phyloP scores from a whole-genome alignment of 2,329 filamentous ascomycete genomes.

The Phialophora expanda region DNA sequence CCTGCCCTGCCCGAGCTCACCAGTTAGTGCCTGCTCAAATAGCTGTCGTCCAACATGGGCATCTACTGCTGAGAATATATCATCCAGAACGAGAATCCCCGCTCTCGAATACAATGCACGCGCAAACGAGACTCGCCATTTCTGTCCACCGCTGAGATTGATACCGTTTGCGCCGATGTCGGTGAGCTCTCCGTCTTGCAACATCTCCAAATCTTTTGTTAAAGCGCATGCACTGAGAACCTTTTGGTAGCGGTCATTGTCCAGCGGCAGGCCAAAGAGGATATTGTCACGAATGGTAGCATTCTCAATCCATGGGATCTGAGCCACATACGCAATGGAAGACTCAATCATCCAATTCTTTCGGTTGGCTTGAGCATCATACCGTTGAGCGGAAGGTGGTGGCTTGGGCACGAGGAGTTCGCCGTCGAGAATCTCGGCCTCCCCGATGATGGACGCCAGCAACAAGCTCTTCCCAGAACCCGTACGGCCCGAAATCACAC shows the following conservation, averaged over 20 bases:
- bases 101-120: constrained; percentile 79
- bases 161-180: constrained; percentile 85
- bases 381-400: constrained; percentile 59
- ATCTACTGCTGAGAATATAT: constrained; percentile 82
- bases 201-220: constrained; percentile 75
- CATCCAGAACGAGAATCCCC: constrained; percentile 77
- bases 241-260: constrained; percentile 71
- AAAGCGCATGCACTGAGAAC: constrained; percentile 76
- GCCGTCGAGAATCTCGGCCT: constrained; percentile 71
- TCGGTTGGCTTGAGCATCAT: constrained; percentile 65
- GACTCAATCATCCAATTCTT: constrained; percentile 71
- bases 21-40: constrained; percentile 75
- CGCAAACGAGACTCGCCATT: constrained; percentile 80
- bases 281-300: constrained; percentile 79
- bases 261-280: constrained; percentile 73
- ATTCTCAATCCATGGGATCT: constrained; percentile 86
- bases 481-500: constrained; percentile 76
- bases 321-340: constrained; percentile 75
- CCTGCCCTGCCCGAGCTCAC: constrained; percentile 69
- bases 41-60: constrained; percentile 80
- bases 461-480: constrained; percentile 79
- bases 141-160: constrained; percentile 81
- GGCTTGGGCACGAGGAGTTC: constrained; percentile 59
- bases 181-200: constrained; percentile 76
- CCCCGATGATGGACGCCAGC: constrained; percentile 74